phyloP scores from a whole-genome alignment of 129 eudicot species.

The Pulicaria dysenterica region DNA sequence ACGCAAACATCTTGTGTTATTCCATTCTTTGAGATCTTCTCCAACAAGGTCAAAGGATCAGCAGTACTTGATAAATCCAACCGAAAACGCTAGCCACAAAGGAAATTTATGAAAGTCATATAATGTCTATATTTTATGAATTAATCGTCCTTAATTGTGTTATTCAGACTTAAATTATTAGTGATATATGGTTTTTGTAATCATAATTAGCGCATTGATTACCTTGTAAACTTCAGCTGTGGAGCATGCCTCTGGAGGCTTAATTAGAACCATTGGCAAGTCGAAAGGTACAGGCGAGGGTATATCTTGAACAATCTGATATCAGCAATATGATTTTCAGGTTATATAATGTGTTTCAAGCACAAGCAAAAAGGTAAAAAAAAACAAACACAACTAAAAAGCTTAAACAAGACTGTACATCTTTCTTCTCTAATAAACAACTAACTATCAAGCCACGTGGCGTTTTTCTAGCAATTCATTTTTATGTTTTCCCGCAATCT shows the following conservation, averaged over 20 bases:
- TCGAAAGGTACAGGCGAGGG: constrained; percentile 63
- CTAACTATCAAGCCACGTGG: no score
- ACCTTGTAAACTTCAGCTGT: constrained; percentile 99
- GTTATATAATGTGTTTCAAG: not conserved
- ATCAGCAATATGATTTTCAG: constrained; percentile 4
- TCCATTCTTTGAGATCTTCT: constrained; percentile 74
- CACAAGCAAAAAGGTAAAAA: not conserved
- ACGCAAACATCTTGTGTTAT: constrained; percentile 96
- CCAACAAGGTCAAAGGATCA: constrained; percentile 83
- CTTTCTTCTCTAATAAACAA: no score
- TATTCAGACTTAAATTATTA: not conserved
- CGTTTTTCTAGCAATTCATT: no score
- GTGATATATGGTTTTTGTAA: not conserved
- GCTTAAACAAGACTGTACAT: not conserved
- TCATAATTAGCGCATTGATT: not conserved
- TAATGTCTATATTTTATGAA: constrained; percentile 2
- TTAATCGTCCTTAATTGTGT: not conserved
- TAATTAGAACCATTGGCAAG: constrained; percentile 91
- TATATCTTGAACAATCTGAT: constrained; percentile 77
- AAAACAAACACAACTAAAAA: not conserved
- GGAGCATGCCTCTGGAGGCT: constrained; percentile 95
- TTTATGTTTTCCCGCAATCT: no score
- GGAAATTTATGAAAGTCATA: not conserved
- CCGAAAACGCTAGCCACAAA: constrained; percentile 55
- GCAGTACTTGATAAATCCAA: constrained; percentile 63